Conservation (phyloP, 2,329 filamentous ascomycete genomes). For the Talaromyces marneffei region DNA sequence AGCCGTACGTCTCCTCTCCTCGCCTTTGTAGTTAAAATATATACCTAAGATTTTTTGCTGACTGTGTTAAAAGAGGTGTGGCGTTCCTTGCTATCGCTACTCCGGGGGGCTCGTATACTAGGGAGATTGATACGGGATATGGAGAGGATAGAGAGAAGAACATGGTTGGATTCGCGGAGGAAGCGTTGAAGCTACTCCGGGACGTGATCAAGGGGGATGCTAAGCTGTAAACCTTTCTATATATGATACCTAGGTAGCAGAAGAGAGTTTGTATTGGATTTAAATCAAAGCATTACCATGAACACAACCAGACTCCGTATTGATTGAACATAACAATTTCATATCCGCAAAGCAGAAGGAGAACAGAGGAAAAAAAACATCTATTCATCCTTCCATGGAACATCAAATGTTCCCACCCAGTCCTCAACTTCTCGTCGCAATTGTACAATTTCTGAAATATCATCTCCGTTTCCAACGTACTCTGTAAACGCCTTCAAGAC, state of each 20-base stretch:
- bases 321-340: constrained; percentile 2
- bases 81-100: constrained; percentile 49
- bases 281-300: neutral
- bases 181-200: constrained; percentile 51
- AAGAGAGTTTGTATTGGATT: neutral
- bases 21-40: neutral
- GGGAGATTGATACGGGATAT: constrained; percentile 53
- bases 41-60: neutral
- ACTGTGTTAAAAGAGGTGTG: neutral
- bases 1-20: constrained; percentile 38
- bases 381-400: constrained; percentile 65
- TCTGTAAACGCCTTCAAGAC: constrained; percentile 98
- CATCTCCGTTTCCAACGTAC: constrained; percentile 73
- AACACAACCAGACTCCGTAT: neutral
- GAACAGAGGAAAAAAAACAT: neutral
- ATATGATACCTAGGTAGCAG: neutral
- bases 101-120: constrained; percentile 47
- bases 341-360: neutral
- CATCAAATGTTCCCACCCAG: constrained; percentile 86
- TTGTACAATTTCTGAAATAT: constrained; percentile 74
- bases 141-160: constrained; percentile 53
- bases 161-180: constrained; percentile 58
- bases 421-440: constrained; percentile 83
- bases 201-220: constrained; percentile 47
- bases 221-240: constrained; percentile 12